Evolutionary conservation across 345 rosid genomes (phyloP).

Genomic region (Rhodamnia argentea): DNA sequence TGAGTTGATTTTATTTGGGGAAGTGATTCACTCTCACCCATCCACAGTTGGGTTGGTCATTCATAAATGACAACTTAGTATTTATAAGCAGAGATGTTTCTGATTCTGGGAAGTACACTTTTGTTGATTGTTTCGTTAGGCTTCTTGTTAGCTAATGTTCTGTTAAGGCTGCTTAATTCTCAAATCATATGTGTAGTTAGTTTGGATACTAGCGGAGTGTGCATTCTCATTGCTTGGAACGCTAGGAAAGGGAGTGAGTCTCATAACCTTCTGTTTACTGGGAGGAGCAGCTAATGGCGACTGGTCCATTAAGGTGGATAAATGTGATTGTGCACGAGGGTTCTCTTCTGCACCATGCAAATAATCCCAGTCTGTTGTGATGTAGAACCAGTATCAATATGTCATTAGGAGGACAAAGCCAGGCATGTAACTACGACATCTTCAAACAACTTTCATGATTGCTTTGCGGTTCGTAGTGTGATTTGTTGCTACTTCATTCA

Average conservation of each 20-base stretch:
- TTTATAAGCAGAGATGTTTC: neutral
- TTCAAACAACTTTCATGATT: neutral
- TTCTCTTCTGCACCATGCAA: neutral
- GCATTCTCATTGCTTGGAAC: neutral
- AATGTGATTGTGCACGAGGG: neutral
- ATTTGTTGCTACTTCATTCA: neutral
- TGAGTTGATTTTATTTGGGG: neutral
- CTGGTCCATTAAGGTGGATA: neutral
- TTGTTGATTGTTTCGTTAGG: neutral
- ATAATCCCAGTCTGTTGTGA: neutral
- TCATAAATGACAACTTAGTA: neutral
- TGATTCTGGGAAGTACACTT: neutral
- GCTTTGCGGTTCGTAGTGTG: neutral
- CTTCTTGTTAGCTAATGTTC: neutral
- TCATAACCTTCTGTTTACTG: neutral
- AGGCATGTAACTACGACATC: neutral
- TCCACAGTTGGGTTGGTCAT: neutral
- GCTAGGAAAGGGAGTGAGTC: neutral
- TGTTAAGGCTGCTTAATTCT: neutral
- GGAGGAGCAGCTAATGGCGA: neutral
- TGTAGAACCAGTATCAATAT: neutral
- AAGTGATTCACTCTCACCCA: neutral
- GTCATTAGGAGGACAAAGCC: neutral
- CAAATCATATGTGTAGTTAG: neutral
- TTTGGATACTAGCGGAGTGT: neutral